These are phyloP conservation scores for Populus hybrid DNA, from an alignment of 441 rosid species.

Conservation along the genomic window DNA sequence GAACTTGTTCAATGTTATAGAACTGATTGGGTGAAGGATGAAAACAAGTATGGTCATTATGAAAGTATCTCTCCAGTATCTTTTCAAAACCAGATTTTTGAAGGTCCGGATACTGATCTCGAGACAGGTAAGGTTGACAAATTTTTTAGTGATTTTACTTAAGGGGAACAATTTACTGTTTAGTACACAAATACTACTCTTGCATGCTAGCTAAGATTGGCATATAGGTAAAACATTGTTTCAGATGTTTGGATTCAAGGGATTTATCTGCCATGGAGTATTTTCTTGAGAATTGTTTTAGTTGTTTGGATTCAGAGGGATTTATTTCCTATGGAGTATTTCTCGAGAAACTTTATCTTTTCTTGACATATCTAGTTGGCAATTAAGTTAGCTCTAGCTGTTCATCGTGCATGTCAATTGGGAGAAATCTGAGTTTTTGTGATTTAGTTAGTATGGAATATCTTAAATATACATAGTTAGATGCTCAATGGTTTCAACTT, in stretches of 20 bases:
- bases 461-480: neutral
- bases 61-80: slow-evolving; percentile 55
- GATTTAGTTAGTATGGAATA: neutral
- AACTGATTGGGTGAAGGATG: slow-evolving; percentile 96
- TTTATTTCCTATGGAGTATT: neutral
- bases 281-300: neutral
- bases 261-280: neutral
- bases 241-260: neutral
- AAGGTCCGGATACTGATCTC: slow-evolving; percentile 96
- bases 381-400: neutral
- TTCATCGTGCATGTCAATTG: neutral
- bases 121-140: slow-evolving; percentile 64
- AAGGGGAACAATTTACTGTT: neutral
- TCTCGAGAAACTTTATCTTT: neutral
- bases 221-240: neutral
- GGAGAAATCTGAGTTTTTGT: neutral
- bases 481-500: neutral
- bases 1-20: slow-evolving; percentile 84
- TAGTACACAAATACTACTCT: neutral
- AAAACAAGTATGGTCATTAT: slow-evolving; percentile 87
- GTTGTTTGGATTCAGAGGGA: neutral
- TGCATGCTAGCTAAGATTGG: neutral
- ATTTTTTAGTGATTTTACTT: neutral
- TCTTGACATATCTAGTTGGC: neutral
- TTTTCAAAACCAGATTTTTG: slow-evolving; percentile 87